Evolutionary conservation across 257 asterid genomes (phyloP), one percentile per base, ranked within the genome.

Genomic region (Ligustrum vulgare): DNA sequence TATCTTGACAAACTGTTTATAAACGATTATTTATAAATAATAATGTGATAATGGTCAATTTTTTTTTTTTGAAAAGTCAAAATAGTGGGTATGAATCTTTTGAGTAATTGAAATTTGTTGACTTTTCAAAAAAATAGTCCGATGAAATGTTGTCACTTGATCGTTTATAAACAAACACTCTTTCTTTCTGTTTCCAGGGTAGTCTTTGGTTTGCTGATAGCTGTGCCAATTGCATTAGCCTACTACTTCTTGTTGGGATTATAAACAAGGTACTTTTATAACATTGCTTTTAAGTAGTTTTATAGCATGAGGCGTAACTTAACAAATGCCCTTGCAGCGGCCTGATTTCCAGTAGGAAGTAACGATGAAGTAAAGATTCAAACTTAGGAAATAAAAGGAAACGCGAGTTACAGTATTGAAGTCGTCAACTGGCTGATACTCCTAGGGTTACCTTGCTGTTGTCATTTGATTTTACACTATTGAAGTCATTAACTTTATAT

Each of bases 121-220:
- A 28, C 31, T 28, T 28, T 28, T 28, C 31, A 28, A 28, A 28
- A 28, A 28, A 28, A 28, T 28, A 28, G 1, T 28, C 1, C 31
- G 1, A 28, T 28, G 31, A 28, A 1, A 28, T 28, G 31, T 28
- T 28, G 31, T 28, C 31, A 28, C 1, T 28, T 28, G 31, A 28
- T 28, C 31, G 31, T 28, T 28, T 28, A 28, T 28, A 28, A 28
- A 28, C 31, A 28, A 28, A 28, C 31, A 1, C 1, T 28, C 31
- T 56, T 66, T 75, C 47, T 36, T 80, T 43, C 6, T 25, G 63
- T 16, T 75, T 78, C 62, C 54, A 93, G 98, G 96, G 90, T 91
- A 75, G 83, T 89, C 75, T 84, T 91, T 80, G 97, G 98, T 37
- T 75, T 91, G 91, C 82, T 91, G 71, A 72, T 93, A 18, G 95